These are phyloP conservation scores for Malus fusca DNA, from an alignment of 306 rosid genomes.

Conservation along the genomic window DNA sequence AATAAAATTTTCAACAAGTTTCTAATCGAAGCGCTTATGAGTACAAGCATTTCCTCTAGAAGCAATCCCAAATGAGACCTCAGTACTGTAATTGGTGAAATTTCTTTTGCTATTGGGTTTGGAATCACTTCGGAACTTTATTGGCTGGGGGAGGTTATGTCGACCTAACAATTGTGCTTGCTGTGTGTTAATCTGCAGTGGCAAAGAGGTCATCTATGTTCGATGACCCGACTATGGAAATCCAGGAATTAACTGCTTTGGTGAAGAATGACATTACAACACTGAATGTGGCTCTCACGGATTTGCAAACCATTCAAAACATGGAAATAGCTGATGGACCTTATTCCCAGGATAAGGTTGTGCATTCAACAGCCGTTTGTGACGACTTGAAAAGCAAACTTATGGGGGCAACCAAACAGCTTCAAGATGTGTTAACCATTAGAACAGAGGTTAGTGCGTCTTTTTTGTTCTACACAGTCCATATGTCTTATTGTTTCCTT, in stretches of 20 bases:
- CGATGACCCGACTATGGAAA: conserved; percentile 70
- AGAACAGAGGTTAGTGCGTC: conserved; percentile 63
- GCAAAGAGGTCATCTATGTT: conserved; percentile 87
- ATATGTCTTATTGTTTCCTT: background rate
- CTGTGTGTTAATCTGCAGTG: conserved; percentile 39
- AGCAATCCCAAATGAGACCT: too few relatives aligned
- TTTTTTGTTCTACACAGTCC: background rate
- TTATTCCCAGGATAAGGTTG: conserved; percentile 70
- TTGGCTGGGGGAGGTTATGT: background rate
- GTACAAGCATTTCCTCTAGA: too few relatives aligned
- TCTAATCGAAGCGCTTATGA: too few relatives aligned
- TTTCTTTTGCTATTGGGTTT: background rate
- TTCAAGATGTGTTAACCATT: conserved; percentile 73
- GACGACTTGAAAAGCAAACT: conserved; percentile 79
- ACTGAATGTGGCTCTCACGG: conserved; percentile 64
- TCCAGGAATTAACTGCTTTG: conserved; percentile 67
- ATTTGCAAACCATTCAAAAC: conserved; percentile 73
- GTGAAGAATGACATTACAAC: conserved; percentile 85
- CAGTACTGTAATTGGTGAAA: background rate
- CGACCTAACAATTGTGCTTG: background rate
- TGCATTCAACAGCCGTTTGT: conserved; percentile 82
- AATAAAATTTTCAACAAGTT: too few relatives aligned
- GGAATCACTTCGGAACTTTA: background rate
- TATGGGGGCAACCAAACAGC: conserved; percentile 79
- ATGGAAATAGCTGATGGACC: conserved; percentile 64